Conservation (phyloP, 192 early-diverging fungal species). For the Backusella westeae region DNA sequence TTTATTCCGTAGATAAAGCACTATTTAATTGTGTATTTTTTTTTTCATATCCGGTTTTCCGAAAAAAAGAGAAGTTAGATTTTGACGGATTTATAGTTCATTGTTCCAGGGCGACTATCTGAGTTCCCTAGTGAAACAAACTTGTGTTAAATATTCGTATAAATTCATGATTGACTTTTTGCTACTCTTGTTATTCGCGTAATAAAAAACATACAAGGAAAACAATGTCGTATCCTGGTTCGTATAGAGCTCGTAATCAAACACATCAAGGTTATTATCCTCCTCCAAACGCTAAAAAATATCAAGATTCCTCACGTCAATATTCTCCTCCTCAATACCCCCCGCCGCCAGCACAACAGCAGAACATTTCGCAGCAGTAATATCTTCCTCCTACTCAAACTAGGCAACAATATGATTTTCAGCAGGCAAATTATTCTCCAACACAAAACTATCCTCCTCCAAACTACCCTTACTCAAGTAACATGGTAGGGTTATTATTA, state of each 20-base stretch:
- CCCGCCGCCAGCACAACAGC: neutral
- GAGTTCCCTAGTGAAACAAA: neutral
- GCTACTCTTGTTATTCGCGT: neutral
- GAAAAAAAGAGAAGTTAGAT: neutral
- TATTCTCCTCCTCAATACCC: neutral
- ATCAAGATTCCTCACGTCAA: neutral
- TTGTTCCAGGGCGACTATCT: neutral
- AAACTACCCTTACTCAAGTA: neutral
- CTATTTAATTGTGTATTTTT: too few relatives aligned
- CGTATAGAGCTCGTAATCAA: constrained; percentile 17
- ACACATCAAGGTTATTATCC: neutral
- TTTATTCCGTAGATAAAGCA: too few relatives aligned
- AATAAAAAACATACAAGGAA: neutral
- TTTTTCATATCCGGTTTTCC: neutral
- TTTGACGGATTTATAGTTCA: neutral
- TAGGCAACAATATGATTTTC: neutral
- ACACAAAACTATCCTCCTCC: too few relatives aligned
- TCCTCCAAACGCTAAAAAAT: neutral
- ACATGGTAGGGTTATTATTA: neutral
- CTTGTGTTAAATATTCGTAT: neutral
- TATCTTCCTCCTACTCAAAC: neutral
- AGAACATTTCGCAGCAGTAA: neutral
- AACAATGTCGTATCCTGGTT: constrained; percentile 24
- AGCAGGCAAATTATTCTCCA: neutral
- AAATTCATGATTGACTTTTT: neutral